phyloP scores from a whole-genome alignment of 192 early-diverging fungal species.

The Martensiomyces pterosporus region DNA sequence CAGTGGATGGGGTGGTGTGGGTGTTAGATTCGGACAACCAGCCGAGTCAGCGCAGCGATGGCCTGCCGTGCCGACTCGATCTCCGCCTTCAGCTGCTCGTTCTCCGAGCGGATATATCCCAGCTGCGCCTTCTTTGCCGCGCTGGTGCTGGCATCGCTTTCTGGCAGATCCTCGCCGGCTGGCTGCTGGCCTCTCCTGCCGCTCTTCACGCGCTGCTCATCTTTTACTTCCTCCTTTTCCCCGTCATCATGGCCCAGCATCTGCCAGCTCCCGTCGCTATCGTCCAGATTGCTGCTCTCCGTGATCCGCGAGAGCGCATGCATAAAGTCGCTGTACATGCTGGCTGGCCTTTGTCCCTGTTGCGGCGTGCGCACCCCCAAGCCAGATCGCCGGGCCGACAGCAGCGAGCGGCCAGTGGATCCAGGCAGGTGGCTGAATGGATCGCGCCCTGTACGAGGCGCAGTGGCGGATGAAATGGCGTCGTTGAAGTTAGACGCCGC shows the following conservation, averaged over 20 bases:
- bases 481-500: constrained; percentile 18
- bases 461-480: constrained; percentile 6
- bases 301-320: too few species aligned
- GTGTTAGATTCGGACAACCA: too few species aligned
- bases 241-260: background rate
- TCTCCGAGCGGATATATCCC: constrained; percentile 8
- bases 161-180: background rate
- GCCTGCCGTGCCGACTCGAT: constrained; percentile 9
- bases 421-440: background rate
- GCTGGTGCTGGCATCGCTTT: background rate
- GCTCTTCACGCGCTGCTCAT: too few species aligned
- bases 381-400: too few species aligned
- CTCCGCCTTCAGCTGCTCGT: constrained; percentile 10
- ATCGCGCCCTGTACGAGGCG: constrained; percentile 1
- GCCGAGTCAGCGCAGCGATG: constrained; percentile 14
- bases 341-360: background rate
- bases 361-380: too few species aligned
- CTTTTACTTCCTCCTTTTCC: background rate
- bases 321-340: constrained; percentile 1
- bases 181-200: background rate
- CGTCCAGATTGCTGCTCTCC: too few species aligned
- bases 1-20: too few species aligned
- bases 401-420: background rate
- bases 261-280: background rate
- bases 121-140: constrained; percentile 1